phyloP scores from a whole-genome alignment of 805 yeast genomes.

The Candida piceae region DNA sequence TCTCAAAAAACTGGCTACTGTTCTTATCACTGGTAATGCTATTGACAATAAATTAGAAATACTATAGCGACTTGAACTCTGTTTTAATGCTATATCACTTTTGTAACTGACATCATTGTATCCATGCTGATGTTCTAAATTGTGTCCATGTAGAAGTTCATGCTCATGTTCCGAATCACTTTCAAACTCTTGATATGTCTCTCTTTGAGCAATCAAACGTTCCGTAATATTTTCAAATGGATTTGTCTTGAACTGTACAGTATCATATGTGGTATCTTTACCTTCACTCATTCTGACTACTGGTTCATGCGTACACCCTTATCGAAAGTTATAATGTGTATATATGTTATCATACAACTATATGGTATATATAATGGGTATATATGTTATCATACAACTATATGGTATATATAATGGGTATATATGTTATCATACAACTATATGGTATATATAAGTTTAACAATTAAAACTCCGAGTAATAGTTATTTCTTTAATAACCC shows the following conservation, averaged over 20 bases:
- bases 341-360: background rate
- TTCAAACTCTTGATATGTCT: background rate
- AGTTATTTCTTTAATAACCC: too few relatives aligned
- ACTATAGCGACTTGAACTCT: too few relatives aligned
- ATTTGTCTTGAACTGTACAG: constrained; percentile 13
- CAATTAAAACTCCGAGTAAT: too few relatives aligned
- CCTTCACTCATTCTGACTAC: constrained; percentile 10
- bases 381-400: too few relatives aligned
- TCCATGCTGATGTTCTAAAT: too few relatives aligned
- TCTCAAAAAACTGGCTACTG: constrained; percentile 28
- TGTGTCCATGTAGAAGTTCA: too few relatives aligned
- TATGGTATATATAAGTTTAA: too few relatives aligned
- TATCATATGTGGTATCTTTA: constrained; percentile 20
- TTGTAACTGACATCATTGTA: too few relatives aligned
- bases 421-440: too few relatives aligned
- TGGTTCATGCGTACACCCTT: background rate
- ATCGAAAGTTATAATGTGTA: background rate
- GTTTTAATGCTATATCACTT: too few relatives aligned
- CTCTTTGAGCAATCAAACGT: constrained; percentile 8
- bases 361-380: too few relatives aligned
- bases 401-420: too few relatives aligned
- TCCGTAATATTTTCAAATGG: constrained; percentile 27
- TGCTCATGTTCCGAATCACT: constrained; percentile 4
- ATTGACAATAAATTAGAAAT: constrained; percentile 3
- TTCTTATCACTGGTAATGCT: constrained; percentile 1